phyloP scores from a whole-genome alignment of 768 basidiomycete species.

The Cyathus striatus region DNA sequence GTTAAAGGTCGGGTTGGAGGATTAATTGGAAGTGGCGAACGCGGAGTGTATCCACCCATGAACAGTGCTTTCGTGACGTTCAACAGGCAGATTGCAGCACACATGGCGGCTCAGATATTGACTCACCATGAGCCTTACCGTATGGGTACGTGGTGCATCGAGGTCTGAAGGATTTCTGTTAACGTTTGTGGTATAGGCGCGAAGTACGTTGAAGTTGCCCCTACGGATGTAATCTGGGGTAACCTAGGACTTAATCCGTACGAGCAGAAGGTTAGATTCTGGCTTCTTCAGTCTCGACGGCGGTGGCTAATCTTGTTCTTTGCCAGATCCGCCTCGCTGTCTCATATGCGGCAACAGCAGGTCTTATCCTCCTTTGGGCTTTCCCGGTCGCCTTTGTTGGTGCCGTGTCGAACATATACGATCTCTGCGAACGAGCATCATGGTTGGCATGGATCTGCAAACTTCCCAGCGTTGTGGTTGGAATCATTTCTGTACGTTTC shows the following conservation, averaged over 20 bases:
- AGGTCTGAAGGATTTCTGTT: not conserved
- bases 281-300: not conserved
- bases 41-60: conserved; percentile 47
- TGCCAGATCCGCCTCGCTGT: conserved; percentile 46
- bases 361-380: conserved; percentile 82
- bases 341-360: conserved; percentile 73
- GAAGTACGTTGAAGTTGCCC: conserved; percentile 77
- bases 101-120: conserved; percentile 74
- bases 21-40: conserved; percentile 5
- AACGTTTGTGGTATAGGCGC: conserved; percentile 24
- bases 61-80: conserved; percentile 87
- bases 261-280: conserved; percentile 50
- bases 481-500: conserved; percentile 58
- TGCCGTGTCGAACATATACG: conserved; percentile 73
- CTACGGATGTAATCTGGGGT: conserved; percentile 87
- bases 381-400: conserved; percentile 89
- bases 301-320: not conserved
- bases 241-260: conserved; percentile 90
- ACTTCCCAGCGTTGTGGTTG: conserved; percentile 59
- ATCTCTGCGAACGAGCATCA: conserved; percentile 52
- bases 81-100: conserved; percentile 88
- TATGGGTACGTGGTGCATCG: conserved; percentile 46
- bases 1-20: conserved; percentile 14
- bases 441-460: conserved; percentile 87
- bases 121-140: conserved; percentile 78